Evolutionary conservation across 2,329 filamentous ascomycete species (phyloP).

Genomic region (Hypoxylon sp.): DNA sequence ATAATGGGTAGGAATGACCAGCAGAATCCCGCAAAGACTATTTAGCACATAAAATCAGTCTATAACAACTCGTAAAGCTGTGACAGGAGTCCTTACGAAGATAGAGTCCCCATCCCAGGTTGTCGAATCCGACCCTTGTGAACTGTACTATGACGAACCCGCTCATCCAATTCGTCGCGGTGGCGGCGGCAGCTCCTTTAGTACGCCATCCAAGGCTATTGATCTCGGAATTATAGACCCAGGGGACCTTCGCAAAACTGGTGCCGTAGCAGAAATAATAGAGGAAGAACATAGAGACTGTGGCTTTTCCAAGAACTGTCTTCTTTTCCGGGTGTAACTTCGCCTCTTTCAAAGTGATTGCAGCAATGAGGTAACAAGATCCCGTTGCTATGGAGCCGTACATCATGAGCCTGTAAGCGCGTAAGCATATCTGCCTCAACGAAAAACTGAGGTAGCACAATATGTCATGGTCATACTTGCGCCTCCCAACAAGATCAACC

Average conservation of each 20-base stretch:
- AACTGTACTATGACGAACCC: slow-evolving; percentile 55
- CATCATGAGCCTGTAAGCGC: slow-evolving; percentile 34
- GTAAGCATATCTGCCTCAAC: slow-evolving; percentile 12
- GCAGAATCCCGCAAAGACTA: slow-evolving; percentile 62
- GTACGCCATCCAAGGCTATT: slow-evolving; percentile 55
- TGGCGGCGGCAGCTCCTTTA: slow-evolving; percentile 52
- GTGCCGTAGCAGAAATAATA: slow-evolving; percentile 52
- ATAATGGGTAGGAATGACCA: slow-evolving; percentile 56
- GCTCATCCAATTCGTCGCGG: slow-evolving; percentile 54
- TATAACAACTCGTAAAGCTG: slow-evolving; percentile 51
- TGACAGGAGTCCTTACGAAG: slow-evolving; percentile 25
- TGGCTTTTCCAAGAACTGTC: slow-evolving; percentile 31
- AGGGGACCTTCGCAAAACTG: slow-evolving; percentile 41
- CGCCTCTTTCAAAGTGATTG: slow-evolving; percentile 37
- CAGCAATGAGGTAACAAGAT: slow-evolving; percentile 38
- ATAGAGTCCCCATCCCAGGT: slow-evolving; percentile 64
- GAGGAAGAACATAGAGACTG: slow-evolving; percentile 51
- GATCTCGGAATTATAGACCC: slow-evolving; percentile 52
- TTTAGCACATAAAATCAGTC: slow-evolving; percentile 29
- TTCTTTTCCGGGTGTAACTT: slow-evolving; percentile 32
- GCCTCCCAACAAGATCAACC: slow-evolving; percentile 32
- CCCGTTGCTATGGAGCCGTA: slow-evolving; percentile 38
- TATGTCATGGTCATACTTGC: slow-evolving; percentile 26
- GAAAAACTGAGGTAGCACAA: not conserved
- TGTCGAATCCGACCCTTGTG: slow-evolving; percentile 54